Evolutionary conservation across 768 basidiomycete species (phyloP), one percentile per base, ranked within the genome.

Genomic region (Mycena galopus): DNA sequence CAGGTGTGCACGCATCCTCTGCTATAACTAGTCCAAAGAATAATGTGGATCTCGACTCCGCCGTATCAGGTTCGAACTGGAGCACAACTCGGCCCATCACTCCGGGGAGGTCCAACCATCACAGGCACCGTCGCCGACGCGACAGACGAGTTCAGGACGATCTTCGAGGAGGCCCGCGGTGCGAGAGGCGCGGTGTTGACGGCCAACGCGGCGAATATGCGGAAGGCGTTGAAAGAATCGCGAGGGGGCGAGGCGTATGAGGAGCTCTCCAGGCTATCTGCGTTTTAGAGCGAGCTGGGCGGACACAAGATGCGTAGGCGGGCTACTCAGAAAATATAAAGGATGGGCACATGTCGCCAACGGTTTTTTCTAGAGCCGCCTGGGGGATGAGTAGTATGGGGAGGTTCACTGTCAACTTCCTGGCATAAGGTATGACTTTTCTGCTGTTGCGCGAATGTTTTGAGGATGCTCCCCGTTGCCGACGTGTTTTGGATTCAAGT

Each of bases 41-140:
- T n/a, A n/a, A n/a, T n/a, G n/a, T n/a, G n/a, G n/a, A n/a, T n/a
- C n/a, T n/a, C n/a, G n/a, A n/a, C n/a, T n/a, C n/a, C n/a, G n/a
- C n/a, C n/a, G 16, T 12, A 9, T 25, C 60, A 62, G 67, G 21
- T 68, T 44, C 60, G 68, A 2, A 42, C 35, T 12, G 68, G 68
- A 3, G n/a, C 35, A 4, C 61, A 63, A 17, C 25, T 56, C 4
- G 68, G 68, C 2, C 68, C 68, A 23, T 64, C 68, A 0, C 37
- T 70, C 17, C 60, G 61, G 3, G 33, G 33, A 23, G 64, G 53
- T 3, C 33, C 64, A 2, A 27, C 0, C 3, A 65, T 65, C 25
- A 65, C 64, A 3, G 64, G 64, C 6, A 39, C 50, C 2, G 53
- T 65, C 4, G 33, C 9, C 1, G 64, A 65, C 33, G 64, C 64